phyloP scores from a whole-genome alignment of 768 basidiomycete species.

The Crassisporium funariophilum region DNA sequence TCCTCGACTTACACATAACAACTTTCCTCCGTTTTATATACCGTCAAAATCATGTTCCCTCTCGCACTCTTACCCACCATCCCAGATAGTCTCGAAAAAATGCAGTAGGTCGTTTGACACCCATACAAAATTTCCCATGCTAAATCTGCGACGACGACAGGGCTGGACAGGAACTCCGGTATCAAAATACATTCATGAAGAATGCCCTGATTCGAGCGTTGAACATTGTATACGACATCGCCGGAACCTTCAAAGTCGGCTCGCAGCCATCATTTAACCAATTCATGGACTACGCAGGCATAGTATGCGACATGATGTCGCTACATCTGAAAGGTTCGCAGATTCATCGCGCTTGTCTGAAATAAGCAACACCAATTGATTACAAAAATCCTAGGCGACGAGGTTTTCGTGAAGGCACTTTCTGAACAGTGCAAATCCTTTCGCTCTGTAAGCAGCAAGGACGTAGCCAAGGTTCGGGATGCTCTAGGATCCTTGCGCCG shows the following conservation, averaged over 20 bases:
- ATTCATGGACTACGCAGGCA: constrained; percentile 25
- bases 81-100: constrained; percentile 21
- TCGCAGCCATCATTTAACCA: constrained; percentile 12
- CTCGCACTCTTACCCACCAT: constrained; percentile 26
- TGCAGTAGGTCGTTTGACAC: constrained; percentile 18
- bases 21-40: not conserved
- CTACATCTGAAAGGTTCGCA: constrained; percentile 25
- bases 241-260: constrained; percentile 13
- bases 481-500: constrained; percentile 10
- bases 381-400: constrained; percentile 26
- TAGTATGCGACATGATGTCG: constrained; percentile 22
- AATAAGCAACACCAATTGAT: not conserved
- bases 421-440: constrained; percentile 5
- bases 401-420: constrained; percentile 23
- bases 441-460: not conserved
- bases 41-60: constrained; percentile 19
- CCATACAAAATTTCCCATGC: not conserved
- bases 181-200: constrained; percentile 34
- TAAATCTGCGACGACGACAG: constrained; percentile 5
- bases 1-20: too few relatives aligned
- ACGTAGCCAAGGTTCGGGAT: not conserved
- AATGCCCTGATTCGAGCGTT: constrained; percentile 29
- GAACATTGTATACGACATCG: constrained; percentile 23
- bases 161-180: constrained; percentile 17
- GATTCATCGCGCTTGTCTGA: not conserved